Conservation (phyloP, 2,329 filamentous ascomycete species). For the Ceratocystis colombiana region DNA sequence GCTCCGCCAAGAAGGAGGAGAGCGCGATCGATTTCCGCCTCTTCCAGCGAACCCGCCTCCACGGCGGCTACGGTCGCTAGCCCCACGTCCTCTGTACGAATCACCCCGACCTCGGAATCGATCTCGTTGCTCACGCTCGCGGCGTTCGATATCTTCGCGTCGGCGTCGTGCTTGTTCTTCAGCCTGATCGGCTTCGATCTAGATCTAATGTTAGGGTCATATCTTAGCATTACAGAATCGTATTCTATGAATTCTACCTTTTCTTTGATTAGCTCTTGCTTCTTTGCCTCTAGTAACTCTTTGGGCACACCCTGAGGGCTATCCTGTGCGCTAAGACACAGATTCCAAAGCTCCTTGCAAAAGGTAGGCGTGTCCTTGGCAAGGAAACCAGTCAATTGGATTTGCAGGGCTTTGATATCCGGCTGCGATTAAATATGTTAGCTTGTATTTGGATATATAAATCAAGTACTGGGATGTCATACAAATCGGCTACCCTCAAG, state of each 20-base stretch:
- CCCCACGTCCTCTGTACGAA: slow-evolving; percentile 42
- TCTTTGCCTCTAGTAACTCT: slow-evolving; percentile 91
- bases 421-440: slow-evolving; percentile 47
- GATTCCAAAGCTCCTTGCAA: slow-evolving; percentile 86
- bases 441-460: slow-evolving; percentile 16
- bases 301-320: slow-evolving; percentile 87
- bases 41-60: slow-evolving; percentile 38
- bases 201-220: neutral
- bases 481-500: slow-evolving; percentile 69
- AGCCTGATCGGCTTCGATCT: slow-evolving; percentile 75
- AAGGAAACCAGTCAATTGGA: slow-evolving; percentile 87
- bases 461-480: slow-evolving; percentile 33
- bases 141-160: slow-evolving; percentile 59
- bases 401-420: slow-evolving; percentile 90
- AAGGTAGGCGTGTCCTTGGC: slow-evolving; percentile 83
- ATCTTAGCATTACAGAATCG: neutral
- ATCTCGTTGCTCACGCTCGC: slow-evolving; percentile 57
- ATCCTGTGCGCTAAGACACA: slow-evolving; percentile 80
- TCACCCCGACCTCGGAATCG: slow-evolving; percentile 44
- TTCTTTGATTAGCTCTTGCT: slow-evolving; percentile 85
- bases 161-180: slow-evolving; percentile 63
- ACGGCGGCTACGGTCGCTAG: slow-evolving; percentile 38
- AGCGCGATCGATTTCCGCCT: slow-evolving; percentile 38
- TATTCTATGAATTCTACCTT: slow-evolving; percentile 50
- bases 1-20: slow-evolving; percentile 36